Evolutionary conservation across 495 filamentous ascomycete species (phyloP).

Genomic region (Platismatia glauca): DNA sequence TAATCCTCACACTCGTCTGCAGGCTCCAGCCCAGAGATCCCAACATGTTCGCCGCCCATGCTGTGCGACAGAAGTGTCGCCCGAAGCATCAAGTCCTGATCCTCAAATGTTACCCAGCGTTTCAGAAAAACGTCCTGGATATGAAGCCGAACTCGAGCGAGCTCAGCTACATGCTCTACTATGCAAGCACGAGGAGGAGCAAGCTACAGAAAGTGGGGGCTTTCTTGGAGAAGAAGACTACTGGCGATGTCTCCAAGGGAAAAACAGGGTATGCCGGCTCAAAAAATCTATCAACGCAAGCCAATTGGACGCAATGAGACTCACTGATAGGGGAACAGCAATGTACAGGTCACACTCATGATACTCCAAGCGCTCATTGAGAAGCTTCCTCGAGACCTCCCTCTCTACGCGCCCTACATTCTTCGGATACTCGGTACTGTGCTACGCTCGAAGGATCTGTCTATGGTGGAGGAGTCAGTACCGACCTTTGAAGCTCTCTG

Average conservation of each 20-base stretch:
- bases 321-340: slow-evolving; percentile 40
- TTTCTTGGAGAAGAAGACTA: slow-evolving; percentile 84
- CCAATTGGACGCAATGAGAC: slow-evolving; percentile 8
- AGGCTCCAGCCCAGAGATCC: background rate
- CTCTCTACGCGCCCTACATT: slow-evolving; percentile 73
- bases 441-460: slow-evolving; percentile 69
- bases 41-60: slow-evolving; percentile 37
- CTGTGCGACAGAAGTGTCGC: slow-evolving; percentile 56
- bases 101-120: slow-evolving; percentile 86
- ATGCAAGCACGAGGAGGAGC: slow-evolving; percentile 82
- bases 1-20: background rate
- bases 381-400: slow-evolving; percentile 79
- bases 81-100: slow-evolving; percentile 91
- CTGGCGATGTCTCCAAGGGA: slow-evolving; percentile 72
- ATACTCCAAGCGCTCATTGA: slow-evolving; percentile 84
- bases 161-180: slow-evolving; percentile 90
- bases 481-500: slow-evolving; percentile 79
- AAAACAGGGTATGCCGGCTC: slow-evolving; percentile 60
- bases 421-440: slow-evolving; percentile 71
- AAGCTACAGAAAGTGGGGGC: slow-evolving; percentile 90
- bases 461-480: slow-evolving; percentile 80
- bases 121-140: slow-evolving; percentile 77
- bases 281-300: background rate
- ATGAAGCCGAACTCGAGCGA: slow-evolving; percentile 91
- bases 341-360: slow-evolving; percentile 86